phyloP scores from a whole-genome alignment of 2,329 filamentous ascomycete species.

The Aspergillus melleus region DNA sequence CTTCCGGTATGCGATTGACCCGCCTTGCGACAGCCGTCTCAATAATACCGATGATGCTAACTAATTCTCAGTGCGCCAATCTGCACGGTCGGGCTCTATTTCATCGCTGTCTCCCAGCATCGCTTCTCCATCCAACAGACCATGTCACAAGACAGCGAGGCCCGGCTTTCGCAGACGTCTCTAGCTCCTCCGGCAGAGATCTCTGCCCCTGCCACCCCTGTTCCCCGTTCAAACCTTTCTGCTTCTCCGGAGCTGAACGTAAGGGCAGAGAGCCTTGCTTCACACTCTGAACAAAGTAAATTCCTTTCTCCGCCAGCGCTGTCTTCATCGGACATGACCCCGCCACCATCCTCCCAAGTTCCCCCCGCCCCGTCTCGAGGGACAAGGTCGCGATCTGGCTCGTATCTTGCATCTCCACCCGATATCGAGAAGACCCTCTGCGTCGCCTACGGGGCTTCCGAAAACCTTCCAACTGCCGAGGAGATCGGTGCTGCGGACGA shows the following conservation, averaged over 20 bases:
- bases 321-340: conserved; percentile 58
- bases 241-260: conserved; percentile 37
- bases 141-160: conserved; percentile 36
- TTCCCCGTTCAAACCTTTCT: conserved; percentile 32
- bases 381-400: conserved; percentile 42
- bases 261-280: conserved; percentile 32
- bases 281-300: conserved; percentile 33
- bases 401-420: conserved; percentile 48
- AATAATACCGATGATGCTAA: conserved; percentile 17
- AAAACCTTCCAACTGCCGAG: conserved; percentile 49
- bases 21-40: conserved; percentile 3
- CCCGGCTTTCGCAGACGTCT: conserved; percentile 32
- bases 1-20: conserved; percentile 29
- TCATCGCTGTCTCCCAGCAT: conserved; percentile 7
- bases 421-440: conserved; percentile 45
- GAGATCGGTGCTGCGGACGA: conserved; percentile 55
- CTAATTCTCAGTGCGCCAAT: conserved; percentile 22
- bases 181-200: conserved; percentile 42
- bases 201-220: conserved; percentile 36
- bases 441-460: conserved; percentile 43
- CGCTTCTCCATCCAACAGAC: conserved; percentile 6
- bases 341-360: conserved; percentile 63
- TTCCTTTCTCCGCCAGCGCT: conserved; percentile 45
- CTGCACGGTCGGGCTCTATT: conserved; percentile 18
- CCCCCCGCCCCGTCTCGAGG: conserved; percentile 43